Evolutionary conservation across 805 yeast species (phyloP).

Genomic region (Kazachstania psychrophila): DNA sequence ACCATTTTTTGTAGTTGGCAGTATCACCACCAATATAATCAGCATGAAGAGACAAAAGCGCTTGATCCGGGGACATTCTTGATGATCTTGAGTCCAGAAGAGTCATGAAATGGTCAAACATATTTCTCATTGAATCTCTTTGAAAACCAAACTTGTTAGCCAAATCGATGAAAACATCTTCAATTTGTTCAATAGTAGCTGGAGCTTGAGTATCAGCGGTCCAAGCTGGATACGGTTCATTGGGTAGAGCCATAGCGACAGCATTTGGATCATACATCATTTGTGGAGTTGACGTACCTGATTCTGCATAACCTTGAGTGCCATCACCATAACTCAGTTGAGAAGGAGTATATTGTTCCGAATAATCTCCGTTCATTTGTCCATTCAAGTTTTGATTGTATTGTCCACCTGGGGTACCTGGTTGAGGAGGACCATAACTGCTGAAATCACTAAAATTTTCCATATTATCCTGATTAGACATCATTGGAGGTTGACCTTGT

Average conservation of each 20-base stretch:
- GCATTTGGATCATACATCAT: slow-evolving; percentile 50
- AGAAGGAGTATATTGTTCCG: slow-evolving; percentile 62
- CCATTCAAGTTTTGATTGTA: background rate
- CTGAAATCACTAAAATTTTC: slow-evolving; percentile 63
- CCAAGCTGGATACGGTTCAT: slow-evolving; percentile 99
- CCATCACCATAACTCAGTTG: slow-evolving; percentile 71
- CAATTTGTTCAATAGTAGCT: slow-evolving; percentile 73
- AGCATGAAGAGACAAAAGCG: slow-evolving; percentile 71
- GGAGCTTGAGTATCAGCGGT: slow-evolving; percentile 92
- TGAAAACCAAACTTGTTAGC: slow-evolving; percentile 82
- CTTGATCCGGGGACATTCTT: slow-evolving; percentile 85
- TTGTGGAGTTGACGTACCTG: slow-evolving; percentile 94
- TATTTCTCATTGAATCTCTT: slow-evolving; percentile 86
- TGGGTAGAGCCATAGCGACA: slow-evolving; percentile 60
- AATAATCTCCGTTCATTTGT: background rate
- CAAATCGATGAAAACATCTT: slow-evolving; percentile 76
- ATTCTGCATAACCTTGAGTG: slow-evolving; percentile 42
- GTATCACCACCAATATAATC: slow-evolving; percentile 84
- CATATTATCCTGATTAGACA: slow-evolving; percentile 36
- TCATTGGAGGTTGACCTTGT: slow-evolving; percentile 33
- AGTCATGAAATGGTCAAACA: slow-evolving; percentile 83
- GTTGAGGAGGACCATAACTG: slow-evolving; percentile 48
- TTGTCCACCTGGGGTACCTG: slow-evolving; percentile 27
- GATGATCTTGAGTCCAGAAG: slow-evolving; percentile 75
- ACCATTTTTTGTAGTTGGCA: slow-evolving; percentile 83